Evolutionary conservation across 1,284 basidiomycete species (phyloP).

Genomic region (Hymenochaete sp.): DNA sequence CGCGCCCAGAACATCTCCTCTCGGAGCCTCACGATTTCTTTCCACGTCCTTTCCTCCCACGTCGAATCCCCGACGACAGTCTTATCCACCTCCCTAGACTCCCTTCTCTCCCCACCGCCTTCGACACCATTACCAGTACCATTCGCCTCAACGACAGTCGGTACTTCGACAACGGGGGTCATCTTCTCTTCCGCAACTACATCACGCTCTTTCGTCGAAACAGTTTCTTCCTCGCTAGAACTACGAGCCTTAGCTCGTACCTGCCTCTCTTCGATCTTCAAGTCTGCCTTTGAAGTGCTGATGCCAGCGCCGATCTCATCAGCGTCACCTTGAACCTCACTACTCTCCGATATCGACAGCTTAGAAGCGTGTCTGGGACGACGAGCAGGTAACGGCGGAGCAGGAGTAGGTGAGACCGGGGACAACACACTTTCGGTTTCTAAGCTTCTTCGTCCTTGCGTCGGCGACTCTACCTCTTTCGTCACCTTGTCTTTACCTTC

Average conservation of each 20-base stretch:
- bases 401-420: background rate
- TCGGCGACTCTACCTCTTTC: no score
- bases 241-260: background rate
- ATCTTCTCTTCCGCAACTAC: conserved; percentile 1
- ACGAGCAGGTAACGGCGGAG: background rate
- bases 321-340: background rate
- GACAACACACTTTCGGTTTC: no score
- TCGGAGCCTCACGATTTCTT: conserved; percentile 68
- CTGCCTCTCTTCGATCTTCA: conserved; percentile 1
- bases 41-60: conserved; percentile 91
- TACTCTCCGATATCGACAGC: conserved; percentile 2
- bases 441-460: no score
- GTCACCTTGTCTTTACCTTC: background rate
- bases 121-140: no score
- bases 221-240: background rate
- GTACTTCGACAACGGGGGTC: conserved; percentile 14
- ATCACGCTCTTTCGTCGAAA: background rate
- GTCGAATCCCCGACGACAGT: conserved; percentile 52
- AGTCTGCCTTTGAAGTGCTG: background rate
- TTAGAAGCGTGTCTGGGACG: background rate
- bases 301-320: background rate
- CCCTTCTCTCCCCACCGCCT: no score
- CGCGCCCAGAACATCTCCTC: conserved; percentile 90
- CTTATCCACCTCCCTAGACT: conserved; percentile 22
- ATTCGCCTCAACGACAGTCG: no score